These are phyloP conservation scores for Colletotrichum lentis DNA, from an alignment of 2,329 filamentous ascomycete species.

Conservation along the genomic window DNA sequence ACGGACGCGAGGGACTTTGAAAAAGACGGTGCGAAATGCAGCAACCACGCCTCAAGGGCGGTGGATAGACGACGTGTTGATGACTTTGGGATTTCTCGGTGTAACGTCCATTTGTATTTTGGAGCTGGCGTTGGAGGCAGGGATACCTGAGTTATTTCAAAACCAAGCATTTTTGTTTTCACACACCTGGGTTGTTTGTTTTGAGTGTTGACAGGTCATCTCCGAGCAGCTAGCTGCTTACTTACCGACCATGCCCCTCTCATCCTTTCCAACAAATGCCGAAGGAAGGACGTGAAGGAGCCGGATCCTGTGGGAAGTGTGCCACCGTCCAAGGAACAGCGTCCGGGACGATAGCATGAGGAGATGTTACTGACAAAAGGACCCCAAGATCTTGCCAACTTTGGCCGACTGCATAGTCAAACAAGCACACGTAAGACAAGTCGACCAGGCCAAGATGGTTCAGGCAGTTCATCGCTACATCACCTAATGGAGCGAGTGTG, in stretches of 20 bases:
- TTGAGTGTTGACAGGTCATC: not conserved
- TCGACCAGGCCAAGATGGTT: too few species aligned
- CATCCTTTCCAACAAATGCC: not conserved
- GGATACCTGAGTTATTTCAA: constrained; percentile 34
- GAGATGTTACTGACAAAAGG: constrained; percentile 20
- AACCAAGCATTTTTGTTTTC: constrained; percentile 26
- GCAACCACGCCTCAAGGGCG: constrained; percentile 10
- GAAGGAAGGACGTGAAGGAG: constrained; percentile 11
- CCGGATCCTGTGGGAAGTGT: constrained; percentile 11
- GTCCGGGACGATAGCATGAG: not conserved
- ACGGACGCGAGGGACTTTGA: not conserved
- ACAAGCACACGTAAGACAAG: not conserved
- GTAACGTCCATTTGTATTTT: constrained; percentile 30
- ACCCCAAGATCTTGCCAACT: not conserved
- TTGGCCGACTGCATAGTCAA: not conserved
- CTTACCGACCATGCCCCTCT: too few species aligned
- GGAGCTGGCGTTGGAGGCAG: constrained; percentile 36
- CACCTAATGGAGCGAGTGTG: not conserved
- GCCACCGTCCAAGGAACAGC: not conserved
- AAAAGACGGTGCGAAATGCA: constrained; percentile 7
- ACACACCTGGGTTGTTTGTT: not conserved
- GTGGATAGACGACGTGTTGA: constrained; percentile 15
- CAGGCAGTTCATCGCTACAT: not conserved
- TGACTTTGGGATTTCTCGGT: constrained; percentile 25
- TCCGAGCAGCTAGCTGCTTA: too few species aligned